Percentiles rank a stretch among this genome's conserved stretches.
Evolutionary conservation across 805 yeast species (phyloP).

Genomic region (Wickerhamomyces mucosus): DNA sequence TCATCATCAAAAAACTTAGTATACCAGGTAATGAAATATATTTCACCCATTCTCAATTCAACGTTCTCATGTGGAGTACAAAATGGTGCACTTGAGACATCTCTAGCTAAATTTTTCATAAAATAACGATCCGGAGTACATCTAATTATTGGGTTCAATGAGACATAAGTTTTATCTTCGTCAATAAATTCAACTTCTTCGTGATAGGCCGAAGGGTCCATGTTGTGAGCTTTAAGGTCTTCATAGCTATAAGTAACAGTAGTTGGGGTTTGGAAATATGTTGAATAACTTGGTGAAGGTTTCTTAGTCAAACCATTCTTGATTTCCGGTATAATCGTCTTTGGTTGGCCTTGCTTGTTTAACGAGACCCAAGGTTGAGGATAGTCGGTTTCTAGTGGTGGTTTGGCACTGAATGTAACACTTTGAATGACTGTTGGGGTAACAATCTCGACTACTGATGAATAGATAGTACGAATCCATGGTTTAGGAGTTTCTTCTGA

Average conservation of each 20-base stretch:
- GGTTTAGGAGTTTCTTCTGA: slow-evolving; percentile 38
- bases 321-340: slow-evolving; percentile 66
- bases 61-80: slow-evolving; percentile 68
- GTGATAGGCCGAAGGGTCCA: slow-evolving; percentile 50
- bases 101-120: slow-evolving; percentile 53
- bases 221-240: slow-evolving; percentile 62
- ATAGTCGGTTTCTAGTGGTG: slow-evolving; percentile 42
- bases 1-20: slow-evolving; percentile 49
- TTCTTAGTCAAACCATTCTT: slow-evolving; percentile 65
- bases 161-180: slow-evolving; percentile 67
- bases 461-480: slow-evolving; percentile 68
- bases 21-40: slow-evolving; percentile 79
- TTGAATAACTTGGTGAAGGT: slow-evolving; percentile 61
- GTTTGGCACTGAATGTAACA: slow-evolving; percentile 41
- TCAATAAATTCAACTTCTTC: slow-evolving; percentile 46
- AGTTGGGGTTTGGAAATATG: slow-evolving; percentile 66
- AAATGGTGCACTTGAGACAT: slow-evolving; percentile 61
- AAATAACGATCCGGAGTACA: slow-evolving; percentile 75
- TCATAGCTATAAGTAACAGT: slow-evolving; percentile 49
- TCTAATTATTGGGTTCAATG: slow-evolving; percentile 69
- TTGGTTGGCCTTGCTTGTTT: slow-evolving; percentile 69
- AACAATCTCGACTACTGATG: slow-evolving; percentile 45
- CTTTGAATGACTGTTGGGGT: slow-evolving; percentile 60
- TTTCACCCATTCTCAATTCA: slow-evolving; percentile 45
- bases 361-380: slow-evolving; percentile 76